Evolutionary conservation across 2,329 filamentous ascomycete species (phyloP), one percentile per base, ranked within the genome.

Genomic region (Ceratocystis cubensis): DNA sequence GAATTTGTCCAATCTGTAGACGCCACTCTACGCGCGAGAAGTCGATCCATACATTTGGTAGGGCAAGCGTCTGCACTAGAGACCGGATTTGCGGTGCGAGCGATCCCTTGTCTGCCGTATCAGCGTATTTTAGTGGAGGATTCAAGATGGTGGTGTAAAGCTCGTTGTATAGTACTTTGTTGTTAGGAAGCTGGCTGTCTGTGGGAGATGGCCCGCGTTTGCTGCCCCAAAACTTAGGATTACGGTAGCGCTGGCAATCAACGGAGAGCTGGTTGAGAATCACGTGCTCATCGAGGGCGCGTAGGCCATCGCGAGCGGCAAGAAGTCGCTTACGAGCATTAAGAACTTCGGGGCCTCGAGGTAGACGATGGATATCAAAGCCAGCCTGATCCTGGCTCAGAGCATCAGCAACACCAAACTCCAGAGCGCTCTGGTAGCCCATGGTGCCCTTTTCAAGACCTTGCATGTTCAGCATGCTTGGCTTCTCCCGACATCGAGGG

Each of bases 1-100:
- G 75, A 53, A 90, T 80, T 74, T 89, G 87, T 5, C 88, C 88
- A 1, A 91, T 77, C 13, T 86, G 80, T 67, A 91, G 87, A 46
- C 88, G 81, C 87, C 87, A 90, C 72, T 90, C 87, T 5, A 90
- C 84, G 41, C 85, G 80, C 22, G 86, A 87, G 70, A 91, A 88
- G 74, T 91, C 87, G 64, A 88, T 81, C 88, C 88, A 91, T 59
- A 88, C 82, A 66, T 87, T 86, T 65, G 84, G 80, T 6, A 83
- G 76, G 0, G 81, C 82, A 57, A 91, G 78, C 8, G 87, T 82
- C 72, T 84, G 84, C 59, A 90, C 79, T 20, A 91, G 75, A 3
- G 84, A 82, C 70, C 86, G 80, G 66, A 90, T 89, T 72, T 91
- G 88, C 45, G 88, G 84, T 56, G 85, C 80, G 22, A 91, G 76